A percentile compares a stretch with the other conserved stretches of the same genome.
phyloP scores from a whole-genome alignment of 768 basidiomycete species.

The Xerocomellus amylosporus region DNA sequence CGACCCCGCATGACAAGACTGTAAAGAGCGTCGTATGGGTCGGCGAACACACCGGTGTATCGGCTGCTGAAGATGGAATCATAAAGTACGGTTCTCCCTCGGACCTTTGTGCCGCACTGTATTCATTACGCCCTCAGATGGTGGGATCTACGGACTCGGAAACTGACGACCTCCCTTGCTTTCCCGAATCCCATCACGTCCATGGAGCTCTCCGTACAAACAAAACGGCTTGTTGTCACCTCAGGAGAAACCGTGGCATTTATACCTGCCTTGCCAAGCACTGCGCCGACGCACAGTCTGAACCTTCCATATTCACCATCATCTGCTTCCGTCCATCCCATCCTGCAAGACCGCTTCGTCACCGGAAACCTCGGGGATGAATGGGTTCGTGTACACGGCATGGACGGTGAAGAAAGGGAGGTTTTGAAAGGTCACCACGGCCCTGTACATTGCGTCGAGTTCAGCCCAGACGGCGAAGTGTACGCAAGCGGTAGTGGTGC shows the following conservation, averaged over 20 bases:
- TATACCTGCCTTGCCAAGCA: constrained; percentile 69
- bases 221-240: constrained; percentile 82
- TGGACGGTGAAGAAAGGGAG: constrained; percentile 87
- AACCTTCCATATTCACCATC: constrained; percentile 85
- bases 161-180: constrained; percentile 63
- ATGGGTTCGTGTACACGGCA: constrained; percentile 93
- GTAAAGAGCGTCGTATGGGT: constrained; percentile 95
- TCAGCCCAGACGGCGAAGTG: constrained; percentile 95
- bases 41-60: constrained; percentile 81
- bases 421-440: constrained; percentile 96
- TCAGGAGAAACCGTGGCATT: constrained; percentile 92
- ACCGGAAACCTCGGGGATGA: constrained; percentile 89
- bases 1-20: constrained; percentile 77
- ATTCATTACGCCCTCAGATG: constrained; percentile 54
- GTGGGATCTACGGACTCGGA: constrained; percentile 91
- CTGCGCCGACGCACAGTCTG: constrained; percentile 67
- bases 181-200: constrained; percentile 84
- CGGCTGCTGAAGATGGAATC: constrained; percentile 87
- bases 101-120: background rate
- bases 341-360: constrained; percentile 84
- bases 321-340: constrained; percentile 92
- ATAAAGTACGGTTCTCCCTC: constrained; percentile 63
- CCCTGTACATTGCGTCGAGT: constrained; percentile 91
- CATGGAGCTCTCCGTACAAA: constrained; percentile 86
- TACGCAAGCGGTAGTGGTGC: constrained; percentile 95